phyloP scores from a whole-genome alignment of 179 eudicot species.

The Camellia oleifera region DNA sequence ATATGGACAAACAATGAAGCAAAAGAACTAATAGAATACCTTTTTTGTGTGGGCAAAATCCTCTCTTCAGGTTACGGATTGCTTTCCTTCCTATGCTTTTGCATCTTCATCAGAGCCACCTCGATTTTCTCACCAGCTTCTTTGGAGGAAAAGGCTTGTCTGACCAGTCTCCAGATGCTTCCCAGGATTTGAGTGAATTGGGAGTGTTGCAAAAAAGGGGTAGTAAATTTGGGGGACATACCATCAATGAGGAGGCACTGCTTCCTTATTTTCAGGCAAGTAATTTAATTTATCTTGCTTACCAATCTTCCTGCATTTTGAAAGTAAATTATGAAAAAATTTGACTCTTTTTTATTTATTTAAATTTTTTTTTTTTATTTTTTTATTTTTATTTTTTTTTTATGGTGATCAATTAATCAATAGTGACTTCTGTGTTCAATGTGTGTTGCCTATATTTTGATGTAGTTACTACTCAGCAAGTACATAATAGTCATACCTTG shows the following conservation, averaged over 20 bases:
- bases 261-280: constrained; percentile 94
- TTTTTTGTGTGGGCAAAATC: not conserved
- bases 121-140: constrained; percentile 81
- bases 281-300: not conserved
- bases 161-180: constrained; percentile 32
- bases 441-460: not conserved
- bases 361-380: too few species aligned
- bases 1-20: not conserved
- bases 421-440: not conserved
- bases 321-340: not conserved
- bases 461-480: not conserved
- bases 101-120: constrained; percentile 97
- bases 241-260: constrained; percentile 71
- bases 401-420: not conserved
- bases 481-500: not conserved
- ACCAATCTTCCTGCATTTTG: not conserved
- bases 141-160: constrained; percentile 52
- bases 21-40: not conserved
- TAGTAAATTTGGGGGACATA: constrained; percentile 33
- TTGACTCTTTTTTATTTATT: not conserved
- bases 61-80: constrained; percentile 58
- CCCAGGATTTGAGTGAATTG: constrained; percentile 35
- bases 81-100: constrained; percentile 77
- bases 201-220: constrained; percentile 26
- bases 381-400: not conserved